Percentiles rank a stretch among this genome's conserved stretches.
These are phyloP conservation scores for Sclerotinia nivalis DNA, from an alignment of 2,329 filamentous ascomycete genomes.

Conservation along the genomic window DNA sequence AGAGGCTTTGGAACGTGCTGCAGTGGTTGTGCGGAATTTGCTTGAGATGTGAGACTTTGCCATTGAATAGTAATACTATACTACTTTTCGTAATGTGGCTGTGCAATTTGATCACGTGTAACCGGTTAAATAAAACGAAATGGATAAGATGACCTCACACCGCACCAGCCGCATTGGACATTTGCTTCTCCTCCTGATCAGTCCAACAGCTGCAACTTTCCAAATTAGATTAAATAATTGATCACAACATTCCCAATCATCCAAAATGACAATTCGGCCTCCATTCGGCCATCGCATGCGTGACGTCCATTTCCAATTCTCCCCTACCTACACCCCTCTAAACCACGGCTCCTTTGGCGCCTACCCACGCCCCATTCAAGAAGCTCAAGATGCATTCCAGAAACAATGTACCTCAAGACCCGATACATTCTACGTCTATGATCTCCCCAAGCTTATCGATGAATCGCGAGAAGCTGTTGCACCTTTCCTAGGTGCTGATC, in stretches of 20 bases:
- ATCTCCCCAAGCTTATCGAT: slow-evolving; percentile 63
- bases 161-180: not conserved
- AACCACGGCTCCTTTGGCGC: slow-evolving; percentile 72
- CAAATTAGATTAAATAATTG: not conserved
- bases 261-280: slow-evolving; percentile 10
- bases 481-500: slow-evolving; percentile 62
- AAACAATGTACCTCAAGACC: slow-evolving; percentile 64
- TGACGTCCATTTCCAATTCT: slow-evolving; percentile 33
- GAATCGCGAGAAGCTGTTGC: slow-evolving; percentile 64
- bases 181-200: not conserved
- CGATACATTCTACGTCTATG: slow-evolving; percentile 73
- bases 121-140: no score
- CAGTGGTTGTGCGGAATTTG: not conserved
- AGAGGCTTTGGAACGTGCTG: not conserved
- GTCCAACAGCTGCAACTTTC: not conserved
- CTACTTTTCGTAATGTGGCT: not conserved
- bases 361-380: slow-evolving; percentile 62
- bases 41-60: not conserved
- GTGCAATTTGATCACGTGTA: not conserved
- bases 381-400: slow-evolving; percentile 65
- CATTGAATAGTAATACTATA: not conserved
- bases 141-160: not conserved
- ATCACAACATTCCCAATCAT: not conserved
- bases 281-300: slow-evolving; percentile 35
- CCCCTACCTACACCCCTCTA: slow-evolving; percentile 33